Base-by-base conservation (phyloP, 148 eudicot species). In the Agrostemma githago region DNA sequence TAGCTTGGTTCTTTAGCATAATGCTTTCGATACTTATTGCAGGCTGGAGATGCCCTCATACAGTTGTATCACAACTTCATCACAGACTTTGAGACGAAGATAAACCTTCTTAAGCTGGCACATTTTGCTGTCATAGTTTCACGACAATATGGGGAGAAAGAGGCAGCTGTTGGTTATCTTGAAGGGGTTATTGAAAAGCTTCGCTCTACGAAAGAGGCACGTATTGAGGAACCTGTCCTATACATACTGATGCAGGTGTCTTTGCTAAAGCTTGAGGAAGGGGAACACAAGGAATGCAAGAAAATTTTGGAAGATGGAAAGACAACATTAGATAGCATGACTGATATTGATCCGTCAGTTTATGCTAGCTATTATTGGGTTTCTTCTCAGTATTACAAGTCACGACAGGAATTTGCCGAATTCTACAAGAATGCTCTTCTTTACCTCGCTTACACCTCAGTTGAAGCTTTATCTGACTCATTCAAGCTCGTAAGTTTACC, bases 81-180 rank as follows among this genome's bases (percentile, higher is more conserved):
- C 83, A 85, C 93, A 0, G 96, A 94, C 54, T 94, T 94, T 75
- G 98, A 94, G 87, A 94, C 97, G 10, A 94, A 94, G 84, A 89
- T 94, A 81, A 94, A 94, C 82, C 98, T 89, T 74, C 98, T 94
- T 54, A 94, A 94, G 93, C 97, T 94, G 78, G 97, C 98, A 3
- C 98, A 94, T 85, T 94, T 94, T 77, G 92, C 96, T 40, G 98
- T 90, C 76, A 90, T 87, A 66, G 93, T 94, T 67, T 94, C 98
- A 58, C 86, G 93, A 12, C 92, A 85, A 68, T 92, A 94, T 85
- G 73, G 85, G 0, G 93, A 89, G 85, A 92, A 89, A 84, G 98
- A 86, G 73, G 96, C 96, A 67, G 97, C 96, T 34, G 84, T 90
- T 75, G 81, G 80, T 51, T 94, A 91, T 81, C 98, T 92, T 75